Percentiles rank a stretch among this genome's conserved stretches.
Conservation (phyloP, 2,329 filamentous ascomycete genomes). For the Verticillium longisporum region DNA sequence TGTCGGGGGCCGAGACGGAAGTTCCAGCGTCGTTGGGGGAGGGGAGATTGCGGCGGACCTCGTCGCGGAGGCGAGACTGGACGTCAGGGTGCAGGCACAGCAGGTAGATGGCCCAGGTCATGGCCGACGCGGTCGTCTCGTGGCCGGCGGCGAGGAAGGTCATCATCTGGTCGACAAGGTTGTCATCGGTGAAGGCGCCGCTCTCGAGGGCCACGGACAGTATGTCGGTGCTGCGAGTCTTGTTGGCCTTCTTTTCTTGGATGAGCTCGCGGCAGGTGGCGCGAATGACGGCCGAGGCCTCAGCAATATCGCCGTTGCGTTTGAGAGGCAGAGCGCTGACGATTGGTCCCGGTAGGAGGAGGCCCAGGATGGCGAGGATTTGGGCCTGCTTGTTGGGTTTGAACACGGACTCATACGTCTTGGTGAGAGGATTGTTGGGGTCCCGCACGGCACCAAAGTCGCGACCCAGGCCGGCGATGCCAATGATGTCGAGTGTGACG, state of each 20-base stretch:
- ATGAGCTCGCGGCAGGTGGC: conserved; percentile 63
- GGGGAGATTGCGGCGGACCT: conserved; percentile 58
- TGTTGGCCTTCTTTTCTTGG: conserved; percentile 55
- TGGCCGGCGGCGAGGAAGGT: conserved; percentile 80
- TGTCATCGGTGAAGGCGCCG: conserved; percentile 68
- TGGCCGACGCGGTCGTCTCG: conserved; percentile 68
- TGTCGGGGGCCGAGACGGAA: conserved; percentile 42
- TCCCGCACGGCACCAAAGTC: conserved; percentile 63
- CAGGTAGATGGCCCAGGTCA: conserved; percentile 70
- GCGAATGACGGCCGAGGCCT: conserved; percentile 54
- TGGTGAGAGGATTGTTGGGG: conserved; percentile 50
- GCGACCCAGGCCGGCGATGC: conserved; percentile 61
- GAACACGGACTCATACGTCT: conserved; percentile 51
- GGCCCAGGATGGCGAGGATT: conserved; percentile 48
- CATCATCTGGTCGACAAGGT: conserved; percentile 85
- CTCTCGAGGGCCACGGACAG: conserved; percentile 73
- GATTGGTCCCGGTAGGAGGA: conserved; percentile 59
- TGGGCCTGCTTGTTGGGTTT: conserved; percentile 43
- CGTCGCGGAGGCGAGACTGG: conserved; percentile 60
- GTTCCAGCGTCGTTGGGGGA: conserved; percentile 28
- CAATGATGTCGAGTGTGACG: conserved; percentile 70
- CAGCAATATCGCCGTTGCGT: conserved; percentile 58
- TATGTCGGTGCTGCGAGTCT: conserved; percentile 60
- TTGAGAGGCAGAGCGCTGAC: conserved; percentile 59
- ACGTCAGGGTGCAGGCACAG: conserved; percentile 60